Percentiles rank a stretch among this genome's conserved stretches.
Evolutionary conservation across 192 early-diverging fungal species (phyloP).

Genomic region (Funneliformis geosporum): DNA sequence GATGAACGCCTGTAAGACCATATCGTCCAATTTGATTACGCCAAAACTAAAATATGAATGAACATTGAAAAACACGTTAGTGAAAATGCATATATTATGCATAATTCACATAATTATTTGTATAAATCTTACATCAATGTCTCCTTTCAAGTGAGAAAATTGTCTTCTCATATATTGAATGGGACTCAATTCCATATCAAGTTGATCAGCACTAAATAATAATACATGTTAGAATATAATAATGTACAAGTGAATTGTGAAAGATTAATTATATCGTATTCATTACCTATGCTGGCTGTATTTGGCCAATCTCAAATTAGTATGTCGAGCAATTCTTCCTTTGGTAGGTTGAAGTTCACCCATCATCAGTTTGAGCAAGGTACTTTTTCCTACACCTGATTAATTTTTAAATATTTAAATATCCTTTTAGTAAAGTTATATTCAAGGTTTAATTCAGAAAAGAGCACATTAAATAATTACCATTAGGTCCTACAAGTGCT

Average conservation of each 20-base stretch:
- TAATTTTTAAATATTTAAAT: not conserved
- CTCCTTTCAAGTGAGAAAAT: conserved; percentile 81
- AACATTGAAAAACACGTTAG: conserved; percentile 4
- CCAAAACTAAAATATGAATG: conserved; percentile 72
- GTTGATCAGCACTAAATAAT: conserved; percentile 77
- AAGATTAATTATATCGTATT: not conserved
- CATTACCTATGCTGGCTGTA: conserved; percentile 88
- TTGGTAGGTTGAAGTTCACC: conserved; percentile 80
- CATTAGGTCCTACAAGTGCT: conserved; percentile 95
- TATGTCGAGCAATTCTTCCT: conserved; percentile 89
- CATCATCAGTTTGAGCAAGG: conserved; percentile 96
- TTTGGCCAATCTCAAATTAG: conserved; percentile 89
- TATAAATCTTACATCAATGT: conserved; percentile 54
- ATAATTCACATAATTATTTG: not conserved
- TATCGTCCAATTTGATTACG: conserved; percentile 89
- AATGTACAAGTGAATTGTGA: too few relatives aligned
- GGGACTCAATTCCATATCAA: conserved; percentile 82
- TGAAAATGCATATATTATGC: not conserved
- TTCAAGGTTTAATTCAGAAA: not conserved
- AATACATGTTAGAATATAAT: not conserved
- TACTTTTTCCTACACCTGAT: conserved; percentile 80
- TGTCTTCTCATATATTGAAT: conserved; percentile 88
- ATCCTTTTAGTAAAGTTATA: not conserved
- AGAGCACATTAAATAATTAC: conserved; percentile 42
- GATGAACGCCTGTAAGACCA: conserved; percentile 90